Conservation (phyloP, 768 basidiomycete genomes). For the Tulasnella sp. region DNA sequence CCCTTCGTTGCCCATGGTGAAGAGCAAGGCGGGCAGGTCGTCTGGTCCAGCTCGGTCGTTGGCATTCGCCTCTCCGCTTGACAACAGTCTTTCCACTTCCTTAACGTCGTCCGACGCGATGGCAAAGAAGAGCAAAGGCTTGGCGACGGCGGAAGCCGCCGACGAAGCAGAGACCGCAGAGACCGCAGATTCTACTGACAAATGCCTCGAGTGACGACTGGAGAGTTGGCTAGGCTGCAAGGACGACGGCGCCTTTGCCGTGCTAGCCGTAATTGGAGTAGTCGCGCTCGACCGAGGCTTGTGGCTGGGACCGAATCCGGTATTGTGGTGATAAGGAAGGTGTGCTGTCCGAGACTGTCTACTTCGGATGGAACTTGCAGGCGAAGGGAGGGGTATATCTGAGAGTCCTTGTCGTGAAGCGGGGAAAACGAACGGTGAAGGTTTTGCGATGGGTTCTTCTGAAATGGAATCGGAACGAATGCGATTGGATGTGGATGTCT, state of each 20-base stretch:
- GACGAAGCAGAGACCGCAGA: constrained; percentile 15
- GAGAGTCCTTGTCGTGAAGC: constrained; percentile 8
- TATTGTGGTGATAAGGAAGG: not conserved
- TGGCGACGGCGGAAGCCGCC: constrained; percentile 48
- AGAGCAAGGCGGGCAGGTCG: constrained; percentile 63
- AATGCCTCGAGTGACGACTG: not conserved
- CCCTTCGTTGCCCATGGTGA: constrained; percentile 72
- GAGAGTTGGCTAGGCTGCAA: not conserved
- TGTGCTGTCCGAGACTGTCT: not conserved
- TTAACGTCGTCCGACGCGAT: constrained; percentile 79
- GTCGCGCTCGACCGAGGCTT: not conserved
- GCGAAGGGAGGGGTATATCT: not conserved
- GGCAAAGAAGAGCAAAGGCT: constrained; percentile 76
- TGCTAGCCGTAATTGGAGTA: not conserved
- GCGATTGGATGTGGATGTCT: not conserved
- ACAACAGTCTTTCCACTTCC: constrained; percentile 69
- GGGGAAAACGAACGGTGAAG: constrained; percentile 13
- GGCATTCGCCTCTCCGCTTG: constrained; percentile 67
- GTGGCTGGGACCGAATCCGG: constrained; percentile 1
- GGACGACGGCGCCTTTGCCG: not conserved
- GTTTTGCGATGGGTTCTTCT: not conserved
- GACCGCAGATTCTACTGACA: not conserved
- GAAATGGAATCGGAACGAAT: constrained; percentile 22
- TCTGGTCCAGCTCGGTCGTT: constrained; percentile 79
- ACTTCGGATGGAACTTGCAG: not conserved